phyloP scores from a whole-genome alignment of 2,329 filamentous ascomycete species.

The Pseudogymnoascus sp. region DNA sequence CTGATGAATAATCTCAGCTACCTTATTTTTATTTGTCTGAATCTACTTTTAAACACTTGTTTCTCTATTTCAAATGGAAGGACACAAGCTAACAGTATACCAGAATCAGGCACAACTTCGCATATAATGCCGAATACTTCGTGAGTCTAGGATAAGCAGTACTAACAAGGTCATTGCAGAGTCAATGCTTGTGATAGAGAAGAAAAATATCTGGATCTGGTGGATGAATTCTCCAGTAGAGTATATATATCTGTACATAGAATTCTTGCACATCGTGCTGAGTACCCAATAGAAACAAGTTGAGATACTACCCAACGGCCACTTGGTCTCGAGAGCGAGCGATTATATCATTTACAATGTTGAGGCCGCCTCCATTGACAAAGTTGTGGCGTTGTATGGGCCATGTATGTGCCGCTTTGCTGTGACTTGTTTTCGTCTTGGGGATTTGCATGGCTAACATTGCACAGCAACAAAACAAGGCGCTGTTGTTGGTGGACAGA shows the following conservation, averaged over 20 bases:
- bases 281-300: slow-evolving; percentile 60
- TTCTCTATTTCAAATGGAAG: slow-evolving; percentile 15
- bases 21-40: slow-evolving; percentile 90
- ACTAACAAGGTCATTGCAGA: slow-evolving; percentile 40
- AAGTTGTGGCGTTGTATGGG: slow-evolving; percentile 79
- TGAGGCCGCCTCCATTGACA: slow-evolving; percentile 83
- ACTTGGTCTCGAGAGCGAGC: slow-evolving; percentile 90
- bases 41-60: slow-evolving; percentile 25
- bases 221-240: slow-evolving; percentile 74
- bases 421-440: neutral
- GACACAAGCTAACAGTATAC: slow-evolving; percentile 20
- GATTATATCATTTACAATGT: slow-evolving; percentile 99
- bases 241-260: slow-evolving; percentile 55
- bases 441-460: slow-evolving; percentile 14
- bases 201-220: slow-evolving; percentile 75
- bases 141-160: neutral
- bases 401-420: slow-evolving; percentile 60
- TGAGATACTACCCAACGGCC: slow-evolving; percentile 86
- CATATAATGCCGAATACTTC: slow-evolving; percentile 16
- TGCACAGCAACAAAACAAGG: slow-evolving; percentile 78
- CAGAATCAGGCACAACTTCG: slow-evolving; percentile 12
- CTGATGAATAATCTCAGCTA: slow-evolving; percentile 99
- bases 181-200: slow-evolving; percentile 91
- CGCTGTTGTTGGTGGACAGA: slow-evolving; percentile 94
- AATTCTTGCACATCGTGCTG: slow-evolving; percentile 27